Evolutionary conservation across 306 rosid species (phyloP).

Genomic region (Rosa chinensis): DNA sequence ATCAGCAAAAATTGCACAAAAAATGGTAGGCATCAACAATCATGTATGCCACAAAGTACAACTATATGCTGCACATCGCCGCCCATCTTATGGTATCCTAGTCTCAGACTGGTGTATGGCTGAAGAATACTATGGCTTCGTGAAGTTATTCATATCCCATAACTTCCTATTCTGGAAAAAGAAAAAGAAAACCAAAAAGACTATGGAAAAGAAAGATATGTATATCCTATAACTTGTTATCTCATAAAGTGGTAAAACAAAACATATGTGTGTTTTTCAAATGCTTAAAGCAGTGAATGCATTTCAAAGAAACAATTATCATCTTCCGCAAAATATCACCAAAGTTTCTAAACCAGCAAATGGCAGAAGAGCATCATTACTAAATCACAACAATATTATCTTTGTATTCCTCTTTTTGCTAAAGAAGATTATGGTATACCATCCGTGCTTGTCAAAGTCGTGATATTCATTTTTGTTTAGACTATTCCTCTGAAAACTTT

Average conservation of each 20-base stretch:
- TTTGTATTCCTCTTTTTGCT: background rate
- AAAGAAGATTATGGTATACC: background rate
- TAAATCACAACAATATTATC: background rate
- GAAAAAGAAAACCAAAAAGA: no score
- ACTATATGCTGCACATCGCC: background rate
- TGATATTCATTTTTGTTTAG: background rate
- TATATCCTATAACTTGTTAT: background rate
- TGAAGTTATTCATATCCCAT: background rate
- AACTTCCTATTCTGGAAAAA: background rate
- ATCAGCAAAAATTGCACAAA: background rate
- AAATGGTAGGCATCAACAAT: background rate
- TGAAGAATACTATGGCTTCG: background rate
- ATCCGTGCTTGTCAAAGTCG: background rate
- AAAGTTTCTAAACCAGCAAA: background rate
- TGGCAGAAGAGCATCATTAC: background rate
- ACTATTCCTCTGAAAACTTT: background rate
- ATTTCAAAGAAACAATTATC: background rate
- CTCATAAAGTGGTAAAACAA: background rate
- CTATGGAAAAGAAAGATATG: background rate
- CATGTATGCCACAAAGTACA: background rate
- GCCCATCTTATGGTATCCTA: background rate
- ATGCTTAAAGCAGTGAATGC: background rate
- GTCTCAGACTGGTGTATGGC: background rate
- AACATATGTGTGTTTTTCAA: background rate
- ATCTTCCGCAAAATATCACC: background rate